Percentiles rank a stretch among this genome's conserved stretches.
Evolutionary conservation across 768 basidiomycete genomes (phyloP).

Genomic region (Podaxis sp.): DNA sequence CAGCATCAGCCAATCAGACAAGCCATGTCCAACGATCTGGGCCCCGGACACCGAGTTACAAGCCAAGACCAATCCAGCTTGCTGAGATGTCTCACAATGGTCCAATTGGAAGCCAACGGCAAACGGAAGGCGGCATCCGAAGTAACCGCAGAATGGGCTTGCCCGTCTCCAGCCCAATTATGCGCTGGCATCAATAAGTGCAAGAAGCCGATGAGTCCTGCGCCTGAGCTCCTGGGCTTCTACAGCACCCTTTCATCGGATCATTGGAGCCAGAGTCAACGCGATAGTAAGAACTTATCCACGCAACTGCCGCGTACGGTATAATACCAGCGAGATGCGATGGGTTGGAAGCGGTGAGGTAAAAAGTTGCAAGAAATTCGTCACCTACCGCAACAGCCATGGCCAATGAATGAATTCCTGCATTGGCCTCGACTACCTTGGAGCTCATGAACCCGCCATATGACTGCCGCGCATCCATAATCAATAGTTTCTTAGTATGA

Average conservation of each 20-base stretch:
- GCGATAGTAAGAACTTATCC: background rate
- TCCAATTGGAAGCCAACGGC: conserved; percentile 2
- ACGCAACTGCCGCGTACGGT: background rate
- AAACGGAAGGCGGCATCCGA: background rate
- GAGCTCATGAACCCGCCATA: conserved; percentile 96
- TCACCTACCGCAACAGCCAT: conserved; percentile 83
- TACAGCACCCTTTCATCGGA: background rate
- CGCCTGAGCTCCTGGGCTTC: background rate
- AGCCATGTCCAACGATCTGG: background rate
- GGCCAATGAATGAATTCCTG: conserved; percentile 83
- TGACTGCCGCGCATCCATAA: conserved; percentile 44
- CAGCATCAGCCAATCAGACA: conserved; percentile 3
- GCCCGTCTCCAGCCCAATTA: background rate
- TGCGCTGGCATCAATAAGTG: background rate
- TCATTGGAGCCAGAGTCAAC: background rate
- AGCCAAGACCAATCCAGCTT: background rate
- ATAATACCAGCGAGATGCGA: background rate
- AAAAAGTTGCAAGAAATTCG: background rate
- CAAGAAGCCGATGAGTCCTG: background rate
- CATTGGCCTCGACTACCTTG: conserved; percentile 88
- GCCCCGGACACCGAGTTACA: conserved; percentile 1
- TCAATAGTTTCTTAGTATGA: conserved; percentile 7
- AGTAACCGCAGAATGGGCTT: conserved; percentile 3
- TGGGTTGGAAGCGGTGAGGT: background rate
- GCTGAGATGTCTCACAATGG: background rate